Conservation (phyloP, 2,329 filamentous ascomycete genomes). For the Pleoardoris graminearum region DNA sequence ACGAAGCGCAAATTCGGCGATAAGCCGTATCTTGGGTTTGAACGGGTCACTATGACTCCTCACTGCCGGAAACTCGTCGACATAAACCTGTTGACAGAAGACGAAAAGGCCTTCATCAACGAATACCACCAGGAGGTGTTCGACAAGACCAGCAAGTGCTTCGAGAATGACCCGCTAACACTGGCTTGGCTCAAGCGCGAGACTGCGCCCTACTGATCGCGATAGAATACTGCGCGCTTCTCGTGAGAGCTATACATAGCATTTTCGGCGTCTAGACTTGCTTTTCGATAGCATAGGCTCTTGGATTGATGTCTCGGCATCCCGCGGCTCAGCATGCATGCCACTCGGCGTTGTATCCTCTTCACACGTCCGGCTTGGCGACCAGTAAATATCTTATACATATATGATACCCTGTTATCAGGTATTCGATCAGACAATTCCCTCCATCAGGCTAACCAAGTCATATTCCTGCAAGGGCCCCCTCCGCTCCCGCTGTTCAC, state of each 20-base stretch:
- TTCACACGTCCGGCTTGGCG: constrained; percentile 11
- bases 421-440: constrained; percentile 5
- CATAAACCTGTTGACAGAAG: constrained; percentile 66
- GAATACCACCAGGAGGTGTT: constrained; percentile 79
- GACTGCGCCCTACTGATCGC: constrained; percentile 61
- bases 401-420: constrained; percentile 19
- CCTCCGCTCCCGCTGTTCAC: not conserved
- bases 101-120: constrained; percentile 86
- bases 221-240: not conserved
- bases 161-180: constrained; percentile 72
- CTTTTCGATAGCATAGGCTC: constrained; percentile 12
- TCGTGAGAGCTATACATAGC: not conserved
- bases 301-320: constrained; percentile 21
- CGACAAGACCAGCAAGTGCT: constrained; percentile 77
- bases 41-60: constrained; percentile 96
- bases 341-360: constrained; percentile 15
- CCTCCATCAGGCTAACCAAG: not conserved
- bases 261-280: constrained; percentile 6
- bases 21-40: constrained; percentile 91
- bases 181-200: constrained; percentile 84
- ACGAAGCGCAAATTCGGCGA: constrained; percentile 89
- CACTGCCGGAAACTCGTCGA: constrained; percentile 91
- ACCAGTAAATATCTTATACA: constrained; percentile 7
- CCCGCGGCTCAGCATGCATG: constrained; percentile 18
- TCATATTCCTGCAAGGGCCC: not conserved